Evolutionary conservation across 1,284 basidiomycete species (phyloP), one percentile per base, ranked within the genome.

Genomic region (Blastosporella zonata): DNA sequence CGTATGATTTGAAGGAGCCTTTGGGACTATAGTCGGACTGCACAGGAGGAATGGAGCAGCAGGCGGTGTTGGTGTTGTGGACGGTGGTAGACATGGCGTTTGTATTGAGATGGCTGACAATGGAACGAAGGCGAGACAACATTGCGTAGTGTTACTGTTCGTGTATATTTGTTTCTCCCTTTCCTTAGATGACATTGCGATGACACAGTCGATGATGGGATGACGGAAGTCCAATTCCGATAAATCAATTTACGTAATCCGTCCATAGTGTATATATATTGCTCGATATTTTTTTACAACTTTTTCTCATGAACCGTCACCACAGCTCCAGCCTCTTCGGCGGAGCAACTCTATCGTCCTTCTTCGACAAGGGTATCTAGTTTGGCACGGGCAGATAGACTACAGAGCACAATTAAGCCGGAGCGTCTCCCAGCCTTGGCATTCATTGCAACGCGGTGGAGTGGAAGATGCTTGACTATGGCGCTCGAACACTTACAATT

Each of bases 381-480:
- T 61, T 50, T 61, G 61, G 68, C 55, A 59, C 66, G 68, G 77
- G 73, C 59, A 71, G 62, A 75, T 58, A 64, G 63, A 73, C 47
- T 27, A 51, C 12, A 40, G 81, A 72, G 78, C 71, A 71, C 83
- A 85, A 83, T 84, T 87, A 87, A 87, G 84, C 84, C 84, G 84
- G 84, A 86, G 82, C 79, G 67, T 68, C 70, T 75, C 70, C 73
- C 65, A 77, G 70, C 67, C 60, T 57, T 58, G 56, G 63, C 64
- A 61, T 60, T 67, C 70, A 67, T 63, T 64, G 66, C 59, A 60
- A 49, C 58, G 60, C 65, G 64, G 63, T 70, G 75, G 73, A 60
- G 66, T 78, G 77, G 77, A 67, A 73, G 70, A 70, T 73, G 81
- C 80, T 87, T 84, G 84, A 87, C 84, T 87, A 82, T 84, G 84